Base-by-base conservation (phyloP, 192 early-diverging fungal genomes). In the Umbelopsis vinacea region DNA sequence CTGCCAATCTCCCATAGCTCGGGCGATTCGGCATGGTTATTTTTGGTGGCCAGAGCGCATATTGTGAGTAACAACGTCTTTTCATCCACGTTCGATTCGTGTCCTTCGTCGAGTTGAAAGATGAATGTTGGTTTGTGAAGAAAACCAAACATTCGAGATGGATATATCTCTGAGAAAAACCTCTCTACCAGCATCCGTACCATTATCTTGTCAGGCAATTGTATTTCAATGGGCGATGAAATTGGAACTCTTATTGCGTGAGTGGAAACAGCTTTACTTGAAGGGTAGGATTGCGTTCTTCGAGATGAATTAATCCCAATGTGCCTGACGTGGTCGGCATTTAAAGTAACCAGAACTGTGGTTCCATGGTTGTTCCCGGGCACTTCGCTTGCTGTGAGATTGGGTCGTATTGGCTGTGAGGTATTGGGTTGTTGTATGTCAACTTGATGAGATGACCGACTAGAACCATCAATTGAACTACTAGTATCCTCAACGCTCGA, bases 141-240 rank as follows among this genome's bases (percentile, higher is more conserved):
- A 33, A 68, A 68, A 14, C 67, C 67, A 11, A 68, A 46, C 26
- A 68, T 23, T 47, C 67, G 37, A 33, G 43, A 68, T 21, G 67
- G 67, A 68, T 68, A 68, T 46, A 68, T 33, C 23, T 68, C 67
- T n/a, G 22, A 6, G 46, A 46, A 68, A 19, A 68, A 68, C 17
- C 46, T 68, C 14, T 68, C 67, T 14, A 68, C 67, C 4, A 68
- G 67, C 22, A 43, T 19, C 17, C 45, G 67, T 17, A 68, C 22
- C 45, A 68, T 3, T 17, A 17, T 3, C 40, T 68, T 68, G 23
- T 68, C 67, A 11, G 67, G 67, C 8, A 68, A 46, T 47, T 48
- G 40, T 63, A 37, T 38, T 14, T 17, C 37, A 38, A 38, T 21
- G 6, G 24, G 15, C 10, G 37, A 37, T 6, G 40, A 43, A 43